Base-by-base conservation (phyloP, 768 basidiomycete species). In the Trametes maxima region DNA sequence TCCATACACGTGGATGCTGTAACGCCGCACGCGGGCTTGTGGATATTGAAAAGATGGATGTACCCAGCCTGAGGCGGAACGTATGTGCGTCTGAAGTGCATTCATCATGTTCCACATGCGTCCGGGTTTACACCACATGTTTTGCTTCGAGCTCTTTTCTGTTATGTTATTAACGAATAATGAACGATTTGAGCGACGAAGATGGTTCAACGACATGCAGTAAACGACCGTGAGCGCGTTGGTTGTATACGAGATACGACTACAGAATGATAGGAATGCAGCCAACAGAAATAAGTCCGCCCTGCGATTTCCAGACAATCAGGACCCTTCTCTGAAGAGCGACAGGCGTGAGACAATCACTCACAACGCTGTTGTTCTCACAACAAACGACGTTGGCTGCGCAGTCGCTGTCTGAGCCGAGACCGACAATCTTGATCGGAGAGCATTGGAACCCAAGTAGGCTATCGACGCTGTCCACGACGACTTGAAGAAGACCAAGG, bases 251-350 rank as follows among this genome's bases (percentile, higher is more conserved):
- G 21, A n/a, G 14, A 11, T 2, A 11, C 16, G 13, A 16, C 35
- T 28, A 65, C 14, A 65, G 60, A 10, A 60, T 55, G 43, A 65
- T 56, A 25, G 53, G 33, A 43, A 65, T 55, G 50, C 64, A 65
- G 42, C 64, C 64, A 56, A 65, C 62, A 33, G 64, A 65, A 21
- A 65, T 62, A 33, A 65, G 64, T 17, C 60, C 56, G 46, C 64
- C 60, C 64, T 65, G 28, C 1, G 21, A 37, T 5, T 40, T 3
- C 22, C 10, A 12, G 42, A n/a, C 21, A 19, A 24, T 45, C 25
- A 47, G 46, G 21, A 22, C 14, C 12, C 14, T 10, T 35, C 17
- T 10, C 36, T 16, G 10, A n/a, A 40, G 6, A 14, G 8, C 19
- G 17, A 35, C n/a, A 13, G 36, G 24, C 7, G 24, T 13, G 43